Base-by-base conservation (phyloP, 1,284 basidiomycete species). In the Hymenochaete sp. region DNA sequence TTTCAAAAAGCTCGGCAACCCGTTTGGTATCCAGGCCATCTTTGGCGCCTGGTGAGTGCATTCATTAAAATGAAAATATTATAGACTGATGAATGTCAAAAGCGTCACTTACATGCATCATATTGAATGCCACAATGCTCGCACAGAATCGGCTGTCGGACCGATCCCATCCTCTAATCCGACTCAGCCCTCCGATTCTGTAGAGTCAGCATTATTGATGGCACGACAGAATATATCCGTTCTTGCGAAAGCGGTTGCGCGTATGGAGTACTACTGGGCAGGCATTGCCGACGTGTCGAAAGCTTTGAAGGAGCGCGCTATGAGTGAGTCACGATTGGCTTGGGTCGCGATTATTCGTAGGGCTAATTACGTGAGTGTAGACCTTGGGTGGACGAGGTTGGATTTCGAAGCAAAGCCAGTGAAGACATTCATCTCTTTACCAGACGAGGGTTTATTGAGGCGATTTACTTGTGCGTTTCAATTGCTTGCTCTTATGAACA, bases 231-330 rank as follows among this genome's bases (percentile, higher is more conserved):
- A 62, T 48, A 52, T 67, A 21, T 51, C 52, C 2, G 59, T 60
- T 7, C 42, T 66, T 13, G 49, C 61, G 5, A 58, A 60, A 25
- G 63, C 64, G 9, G 45, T 62, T 3, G 47, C 57, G n/a, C 55
- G 56, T 27, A 62, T 65, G 59, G 64, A 66, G 50, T 54, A 58
- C 26, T 61, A 60, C 42, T 67, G 65, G 65, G 62, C 64, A 2
- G 64, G 65, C 2, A 60, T 59, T 9, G 51, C 49, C 4, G 61
- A 61, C 42, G 63, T 66, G 0, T 53, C 56, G 10, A 56, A 40
- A 18, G 47, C 62, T 6, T 51, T 66, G 18, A 60, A 65, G 35
- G 11, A 36, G 16, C 35, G 35, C 22, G 2, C 35, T 10, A 7
- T 3, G 16, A 8, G 52, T 62, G 22, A 14, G 38, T 41, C 56